A percentile compares a stretch with the other conserved stretches of the same genome.
Conservation (phyloP, 1,139 yeast genomes). For the Geotrichum bryndzae region DNA sequence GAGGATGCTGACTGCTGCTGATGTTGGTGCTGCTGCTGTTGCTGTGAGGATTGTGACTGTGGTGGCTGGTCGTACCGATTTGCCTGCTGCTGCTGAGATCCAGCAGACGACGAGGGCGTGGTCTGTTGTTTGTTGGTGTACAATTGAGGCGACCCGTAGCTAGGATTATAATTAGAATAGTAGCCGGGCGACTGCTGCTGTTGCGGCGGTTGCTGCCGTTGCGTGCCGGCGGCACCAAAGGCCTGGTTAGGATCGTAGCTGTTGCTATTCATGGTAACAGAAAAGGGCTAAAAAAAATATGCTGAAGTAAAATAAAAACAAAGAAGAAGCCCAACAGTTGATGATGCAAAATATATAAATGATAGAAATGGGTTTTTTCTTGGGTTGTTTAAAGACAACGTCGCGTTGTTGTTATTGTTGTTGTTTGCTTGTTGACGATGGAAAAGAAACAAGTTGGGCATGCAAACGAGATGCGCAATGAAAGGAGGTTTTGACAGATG, state of each 20-base stretch:
- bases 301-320: constrained; percentile 3
- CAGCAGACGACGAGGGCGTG: background rate
- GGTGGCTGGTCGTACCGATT: constrained; percentile 2
- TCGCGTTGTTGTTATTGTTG: no score
- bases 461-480: background rate
- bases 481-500: background rate
- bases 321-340: background rate
- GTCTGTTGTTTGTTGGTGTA: background rate
- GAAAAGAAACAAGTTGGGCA: background rate
- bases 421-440: background rate
- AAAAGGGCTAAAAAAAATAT: background rate
- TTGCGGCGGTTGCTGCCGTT: background rate
- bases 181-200: constrained; percentile 1
- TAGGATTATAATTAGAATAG: background rate
- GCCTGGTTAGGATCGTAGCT: background rate
- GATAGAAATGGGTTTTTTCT: no score
- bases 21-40: constrained; percentile 1
- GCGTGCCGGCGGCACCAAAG: background rate
- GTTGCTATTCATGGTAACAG: background rate
- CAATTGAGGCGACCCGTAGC: background rate
- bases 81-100: background rate
- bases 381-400: no score
- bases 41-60: background rate
- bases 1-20: constrained; percentile 1
- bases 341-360: background rate